phyloP scores from a whole-genome alignment of 106 monocot species.

The Allium fistulosum region DNA sequence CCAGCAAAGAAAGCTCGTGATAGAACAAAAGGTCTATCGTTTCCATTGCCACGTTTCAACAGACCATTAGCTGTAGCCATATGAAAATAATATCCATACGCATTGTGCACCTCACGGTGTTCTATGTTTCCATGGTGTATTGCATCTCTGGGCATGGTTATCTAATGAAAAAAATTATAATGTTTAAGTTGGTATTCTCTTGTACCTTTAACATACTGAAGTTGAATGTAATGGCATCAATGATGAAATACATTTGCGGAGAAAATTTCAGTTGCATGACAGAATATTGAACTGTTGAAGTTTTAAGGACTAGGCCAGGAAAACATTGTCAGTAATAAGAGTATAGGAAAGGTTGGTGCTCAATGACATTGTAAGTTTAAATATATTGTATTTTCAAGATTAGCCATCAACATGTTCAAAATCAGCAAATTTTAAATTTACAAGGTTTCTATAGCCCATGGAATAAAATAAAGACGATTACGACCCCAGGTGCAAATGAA shows the following conservation, averaged over 20 bases:
- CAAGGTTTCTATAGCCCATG: too few relatives aligned
- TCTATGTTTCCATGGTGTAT: constrained; percentile 83
- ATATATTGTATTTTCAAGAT: not conserved
- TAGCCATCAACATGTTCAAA: not conserved
- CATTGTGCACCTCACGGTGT: constrained; percentile 97
- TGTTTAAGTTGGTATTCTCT: too few relatives aligned
- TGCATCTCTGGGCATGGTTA: constrained; percentile 96
- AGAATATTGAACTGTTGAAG: not conserved
- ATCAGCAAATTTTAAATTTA: too few relatives aligned
- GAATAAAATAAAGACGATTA: too few relatives aligned
- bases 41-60: constrained; percentile 77
- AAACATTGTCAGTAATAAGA: not conserved
- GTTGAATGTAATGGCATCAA: too few relatives aligned
- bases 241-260: not conserved
- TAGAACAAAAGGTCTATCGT: constrained; percentile 91
- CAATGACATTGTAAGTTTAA: not conserved
- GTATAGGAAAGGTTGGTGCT: not conserved
- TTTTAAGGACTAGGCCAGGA: constrained; percentile 2
- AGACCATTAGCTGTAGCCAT: constrained; percentile 94
- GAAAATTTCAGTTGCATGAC: not conserved
- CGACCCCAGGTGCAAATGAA: too few relatives aligned
- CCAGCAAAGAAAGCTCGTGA: constrained; percentile 98
- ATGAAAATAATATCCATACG: constrained; percentile 92
- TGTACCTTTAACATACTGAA: too few relatives aligned
- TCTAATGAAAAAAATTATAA: constrained; percentile 31